Evolutionary conservation across 148 eudicot species (phyloP), one percentile per base, ranked within the genome.

Genomic region (Chenopodium berlandieri): DNA sequence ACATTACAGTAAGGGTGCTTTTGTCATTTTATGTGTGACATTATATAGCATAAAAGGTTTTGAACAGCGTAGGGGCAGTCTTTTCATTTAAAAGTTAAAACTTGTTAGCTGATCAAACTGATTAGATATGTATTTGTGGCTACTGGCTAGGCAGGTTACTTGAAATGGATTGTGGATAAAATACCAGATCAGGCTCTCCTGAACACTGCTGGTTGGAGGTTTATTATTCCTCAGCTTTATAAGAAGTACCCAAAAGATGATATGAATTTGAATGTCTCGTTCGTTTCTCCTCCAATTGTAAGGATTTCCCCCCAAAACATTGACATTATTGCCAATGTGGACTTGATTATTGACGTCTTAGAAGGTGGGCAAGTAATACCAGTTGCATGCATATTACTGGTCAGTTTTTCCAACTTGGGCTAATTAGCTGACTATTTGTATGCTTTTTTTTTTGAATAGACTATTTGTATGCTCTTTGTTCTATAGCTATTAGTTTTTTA

Each of bases 131-230:
- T n/a, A 27, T 78, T 54, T 76, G 54, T 82, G 86, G 79, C 79
- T 86, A 93, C 46, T 82, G 86, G 79, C 79, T 86, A 93, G 97
- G 93, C 91, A 50, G 87, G 89, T 82, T 89, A 84, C 77, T 84
- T 92, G 92, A 88, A 90, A 76, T 91, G 91, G 94, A 90, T 88
- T 70, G 89, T 93, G 73, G 93, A 91, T 83, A 86, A 88, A 80
- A 79, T 89, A 78, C 97, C 94, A 27, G 91, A 93, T 69, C 97
- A 89, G 86, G 85, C 89, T 77, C 91, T 91, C 79, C 76, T 93
- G 67, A 93, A 93, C 88, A 93, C 97, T 80, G 91, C 84, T 68
- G 94, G 97, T 73, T 91, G 97, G 97, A 85, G 97, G 88, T 93
- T 91, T 81, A 90, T 92, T 69, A 82, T 92, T 74, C 97, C 97